Evolutionary conservation across 495 filamentous ascomycete species (phyloP), one percentile per base, ranked within the genome.

Genomic region (Trypethelium eluteriae): DNA sequence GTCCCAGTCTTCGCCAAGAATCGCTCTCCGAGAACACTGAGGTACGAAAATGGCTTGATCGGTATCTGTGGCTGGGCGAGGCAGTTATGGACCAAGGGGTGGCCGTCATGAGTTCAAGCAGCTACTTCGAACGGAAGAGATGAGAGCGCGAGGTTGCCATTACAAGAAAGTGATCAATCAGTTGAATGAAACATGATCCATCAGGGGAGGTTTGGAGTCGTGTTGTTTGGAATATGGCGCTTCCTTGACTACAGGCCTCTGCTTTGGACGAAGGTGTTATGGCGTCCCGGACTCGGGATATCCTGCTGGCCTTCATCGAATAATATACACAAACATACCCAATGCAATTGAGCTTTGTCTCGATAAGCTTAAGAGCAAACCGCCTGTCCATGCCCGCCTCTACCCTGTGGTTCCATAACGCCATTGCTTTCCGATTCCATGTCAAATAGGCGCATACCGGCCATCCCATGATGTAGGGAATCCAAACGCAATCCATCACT

Each of bases 71-170:
- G 63, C 86, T 98, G 53, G 94, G 94, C 74, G 94, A 98, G 78
- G 95, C 90, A 90, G 89, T 96, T 64, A 93, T 98, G 93, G 94
- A 98, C 74, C 89, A 93, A 79, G 94, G 92, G 4, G 91, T 97
- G 38, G 93, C 93, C 38, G 81, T 96, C 64, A 87, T 96, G 78
- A 88, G 92, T 14, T 87, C 89, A 14, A 94, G 90, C 75, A 82
- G 86, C 39, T 98, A 84, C 77, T 98, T 98, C 74, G 92, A 96
- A 77, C 84, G 93, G 72, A 89, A 82, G 74, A 86, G 93, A 77
- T 96, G 81, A 86, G 62, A 32, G 7, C 5, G 5, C 39, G 10
- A 14, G 10, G 5, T 53, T n/a, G 18, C 18, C 9, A 53, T 25
- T 5, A 18, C 49, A 18, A 53, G 18, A 18, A 25, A 9, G 18